phyloP scores from a whole-genome alignment of 192 early-diverging fungal genomes.

The Haplosporangium gracile region DNA sequence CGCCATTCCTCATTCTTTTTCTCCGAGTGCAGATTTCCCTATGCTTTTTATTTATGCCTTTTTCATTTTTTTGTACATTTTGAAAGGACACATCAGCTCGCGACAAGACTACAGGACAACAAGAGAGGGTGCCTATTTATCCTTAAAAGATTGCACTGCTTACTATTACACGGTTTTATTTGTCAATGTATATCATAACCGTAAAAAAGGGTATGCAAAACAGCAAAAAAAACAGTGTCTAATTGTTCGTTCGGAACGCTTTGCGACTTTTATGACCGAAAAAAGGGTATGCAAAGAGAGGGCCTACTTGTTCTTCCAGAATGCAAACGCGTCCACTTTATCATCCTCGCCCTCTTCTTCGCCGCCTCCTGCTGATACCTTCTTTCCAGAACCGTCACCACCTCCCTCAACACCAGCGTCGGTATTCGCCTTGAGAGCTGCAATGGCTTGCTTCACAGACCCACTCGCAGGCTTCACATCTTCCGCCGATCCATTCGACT shows the following conservation, averaged over 20 bases:
- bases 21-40: too few species aligned
- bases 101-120: not conserved
- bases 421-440: conserved; percentile 14
- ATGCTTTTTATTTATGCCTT: not conserved
- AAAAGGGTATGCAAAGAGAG: too few species aligned
- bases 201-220: too few species aligned
- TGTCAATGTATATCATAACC: not conserved
- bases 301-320: conserved; percentile 51
- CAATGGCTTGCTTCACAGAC: conserved; percentile 26
- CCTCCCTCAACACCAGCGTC: not conserved
- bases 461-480: conserved; percentile 33
- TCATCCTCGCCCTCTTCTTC: conserved; percentile 11
- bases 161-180: not conserved
- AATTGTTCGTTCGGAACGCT: not conserved
- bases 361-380: not conserved
- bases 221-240: not conserved
- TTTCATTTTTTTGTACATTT: not conserved
- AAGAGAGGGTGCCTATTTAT: not conserved
- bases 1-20: too few species aligned
- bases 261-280: not conserved
- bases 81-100: not conserved
- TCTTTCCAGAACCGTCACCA: not conserved
- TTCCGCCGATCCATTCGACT: not conserved
- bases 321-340: conserved; percentile 57
- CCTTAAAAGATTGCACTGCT: not conserved